These are phyloP conservation scores for Byssochlamys sp. DNA, from an alignment of 2,329 filamentous ascomycete species.

Conservation along the genomic window DNA sequence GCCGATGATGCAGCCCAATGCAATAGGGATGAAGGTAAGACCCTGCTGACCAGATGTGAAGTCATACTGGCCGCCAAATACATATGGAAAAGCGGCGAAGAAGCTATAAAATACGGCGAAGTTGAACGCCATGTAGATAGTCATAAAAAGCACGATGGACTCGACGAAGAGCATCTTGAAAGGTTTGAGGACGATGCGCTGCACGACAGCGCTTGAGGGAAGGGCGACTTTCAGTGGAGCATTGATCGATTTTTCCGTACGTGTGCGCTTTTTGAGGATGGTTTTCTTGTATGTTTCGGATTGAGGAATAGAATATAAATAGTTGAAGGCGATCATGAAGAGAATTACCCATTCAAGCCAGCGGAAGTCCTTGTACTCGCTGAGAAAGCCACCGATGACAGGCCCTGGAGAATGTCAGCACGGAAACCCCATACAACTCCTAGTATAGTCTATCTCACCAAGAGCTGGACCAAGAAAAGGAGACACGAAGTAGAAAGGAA, in stretches of 20 bases:
- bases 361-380: conserved; percentile 56
- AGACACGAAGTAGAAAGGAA: conserved; percentile 45
- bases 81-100: conserved; percentile 72
- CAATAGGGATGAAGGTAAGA: conserved; percentile 73
- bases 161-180: conserved; percentile 57
- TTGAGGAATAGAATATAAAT: conserved; percentile 49
- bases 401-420: conserved; percentile 38
- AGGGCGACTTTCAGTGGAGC: too few relatives aligned
- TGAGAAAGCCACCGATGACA: conserved; percentile 60
- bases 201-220: too few relatives aligned
- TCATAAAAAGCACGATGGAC: conserved; percentile 59
- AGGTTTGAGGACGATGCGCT: conserved; percentile 38
- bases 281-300: too few relatives aligned
- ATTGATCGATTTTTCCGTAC: too few relatives aligned
- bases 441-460: too few relatives aligned
- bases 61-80: conserved; percentile 50
- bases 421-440: too few relatives aligned
- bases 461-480: conserved; percentile 53
- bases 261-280: too few relatives aligned
- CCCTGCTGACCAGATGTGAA: conserved; percentile 60
- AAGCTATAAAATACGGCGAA: conserved; percentile 76
- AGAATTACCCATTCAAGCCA: conserved; percentile 67
- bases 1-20: conserved; percentile 56
- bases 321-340: conserved; percentile 43
- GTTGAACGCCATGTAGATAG: conserved; percentile 65